These are phyloP conservation scores for Candida sanyaensis DNA, from an alignment of 1,139 yeast species.

Conservation along the genomic window DNA sequence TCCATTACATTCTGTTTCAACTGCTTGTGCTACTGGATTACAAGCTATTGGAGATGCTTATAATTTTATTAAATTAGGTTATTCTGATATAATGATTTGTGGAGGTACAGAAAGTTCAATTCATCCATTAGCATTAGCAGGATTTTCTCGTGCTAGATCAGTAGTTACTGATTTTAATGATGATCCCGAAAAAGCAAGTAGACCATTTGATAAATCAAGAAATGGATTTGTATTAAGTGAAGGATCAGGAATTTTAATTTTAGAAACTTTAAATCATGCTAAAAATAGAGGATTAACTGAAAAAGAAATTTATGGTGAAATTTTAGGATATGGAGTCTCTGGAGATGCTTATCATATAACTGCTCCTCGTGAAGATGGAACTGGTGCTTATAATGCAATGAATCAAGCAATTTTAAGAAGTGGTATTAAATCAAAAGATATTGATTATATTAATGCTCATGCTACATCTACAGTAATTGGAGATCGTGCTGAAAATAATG, in stretches of 20 bases:
- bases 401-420: conserved; percentile 64
- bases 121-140: conserved; percentile 87
- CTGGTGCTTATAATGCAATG: conserved; percentile 88
- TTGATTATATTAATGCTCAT: conserved; percentile 90
- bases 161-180: conserved; percentile 67
- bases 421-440: conserved; percentile 36
- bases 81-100: conserved; percentile 85
- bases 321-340: conserved; percentile 84
- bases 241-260: conserved; percentile 80
- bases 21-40: conserved; percentile 97
- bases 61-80: conserved; percentile 75
- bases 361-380: conserved; percentile 81
- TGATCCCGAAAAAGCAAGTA: conserved; percentile 63
- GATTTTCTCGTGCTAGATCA: conserved; percentile 89
- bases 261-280: conserved; percentile 83
- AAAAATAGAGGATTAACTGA: conserved; percentile 52
- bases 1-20: conserved; percentile 84
- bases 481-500: conserved; percentile 83
- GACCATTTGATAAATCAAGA: conserved; percentile 83
- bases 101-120: conserved; percentile 91
- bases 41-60: conserved; percentile 94
- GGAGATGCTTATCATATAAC: conserved; percentile 96
- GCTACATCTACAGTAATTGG: conserved; percentile 94
- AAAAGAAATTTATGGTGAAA: conserved; percentile 71
- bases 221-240: conserved; percentile 93